Percentiles rank a stretch among this genome's conserved stretches.
phyloP scores from a whole-genome alignment of 2,329 filamentous ascomycete species.

The Xylaria sp. region DNA sequence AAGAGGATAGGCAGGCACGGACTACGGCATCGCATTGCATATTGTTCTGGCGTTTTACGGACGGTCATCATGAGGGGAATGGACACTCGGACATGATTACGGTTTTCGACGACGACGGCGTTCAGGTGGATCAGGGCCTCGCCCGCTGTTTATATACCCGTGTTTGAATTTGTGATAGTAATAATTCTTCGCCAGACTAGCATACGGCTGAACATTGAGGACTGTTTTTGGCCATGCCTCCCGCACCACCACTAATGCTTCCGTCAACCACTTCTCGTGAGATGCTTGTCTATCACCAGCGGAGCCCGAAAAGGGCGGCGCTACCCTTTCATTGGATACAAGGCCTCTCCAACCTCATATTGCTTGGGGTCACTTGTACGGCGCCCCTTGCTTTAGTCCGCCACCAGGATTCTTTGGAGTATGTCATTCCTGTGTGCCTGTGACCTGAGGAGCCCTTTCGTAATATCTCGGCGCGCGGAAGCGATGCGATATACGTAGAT shows the following conservation, averaged over 20 bases:
- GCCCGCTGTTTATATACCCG: slow-evolving; percentile 29
- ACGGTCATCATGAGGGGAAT: slow-evolving; percentile 11
- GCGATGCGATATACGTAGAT: neutral
- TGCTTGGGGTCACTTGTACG: neutral
- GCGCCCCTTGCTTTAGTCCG: neutral
- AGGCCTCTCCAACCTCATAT: neutral
- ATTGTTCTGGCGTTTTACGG: slow-evolving; percentile 29
- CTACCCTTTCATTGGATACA: neutral
- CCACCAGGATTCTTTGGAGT: neutral
- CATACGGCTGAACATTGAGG: neutral
- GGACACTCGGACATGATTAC: slow-evolving; percentile 13
- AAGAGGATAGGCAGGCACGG: neutral
- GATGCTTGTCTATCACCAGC: neutral
- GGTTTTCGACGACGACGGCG: slow-evolving; percentile 9
- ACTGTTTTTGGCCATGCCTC: neutral
- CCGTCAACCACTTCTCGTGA: neutral
- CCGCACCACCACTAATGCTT: too few relatives aligned
- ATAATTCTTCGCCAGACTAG: neutral
- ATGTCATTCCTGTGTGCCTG: neutral
- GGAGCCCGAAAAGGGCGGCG: neutral
- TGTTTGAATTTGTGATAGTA: slow-evolving; percentile 19
- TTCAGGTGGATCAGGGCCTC: slow-evolving; percentile 8
- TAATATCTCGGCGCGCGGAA: neutral
- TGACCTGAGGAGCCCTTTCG: too few relatives aligned
- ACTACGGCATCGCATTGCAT: slow-evolving; percentile 4